phyloP scores from a whole-genome alignment of 139 green algal species.

The Micractinium sp. region DNA sequence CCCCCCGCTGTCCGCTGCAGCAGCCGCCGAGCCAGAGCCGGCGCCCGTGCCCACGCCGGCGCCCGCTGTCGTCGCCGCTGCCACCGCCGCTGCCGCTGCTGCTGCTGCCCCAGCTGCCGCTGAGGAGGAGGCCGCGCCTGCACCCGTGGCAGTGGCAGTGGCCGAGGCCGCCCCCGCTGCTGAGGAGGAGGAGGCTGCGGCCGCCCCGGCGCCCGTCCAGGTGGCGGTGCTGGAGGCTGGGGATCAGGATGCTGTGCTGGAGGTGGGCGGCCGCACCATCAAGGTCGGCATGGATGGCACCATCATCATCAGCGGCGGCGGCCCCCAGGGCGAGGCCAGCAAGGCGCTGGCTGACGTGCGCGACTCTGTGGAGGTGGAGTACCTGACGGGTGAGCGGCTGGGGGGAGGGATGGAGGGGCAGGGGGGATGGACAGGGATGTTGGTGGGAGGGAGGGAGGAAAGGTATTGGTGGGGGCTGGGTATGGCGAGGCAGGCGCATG shows the following conservation, averaged over 20 bases:
- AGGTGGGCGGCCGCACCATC: constrained; percentile 7
- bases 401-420: neutral
- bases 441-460: neutral
- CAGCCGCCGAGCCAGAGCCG: neutral
- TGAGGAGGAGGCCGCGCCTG: neutral
- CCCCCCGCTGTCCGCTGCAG: neutral
- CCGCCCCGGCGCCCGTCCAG: neutral
- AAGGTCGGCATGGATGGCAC: neutral
- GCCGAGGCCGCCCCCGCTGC: neutral
- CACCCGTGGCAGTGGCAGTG: neutral
- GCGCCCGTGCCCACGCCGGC: neutral
- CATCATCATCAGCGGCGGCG: constrained; percentile 26
- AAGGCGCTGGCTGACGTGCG: neutral
- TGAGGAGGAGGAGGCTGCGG: neutral
- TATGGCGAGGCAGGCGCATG: too few species aligned
- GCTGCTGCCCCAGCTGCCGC: neutral
- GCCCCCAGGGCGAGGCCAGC: too few species aligned
- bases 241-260: neutral
- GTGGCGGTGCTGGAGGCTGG: neutral
- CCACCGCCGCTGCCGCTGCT: neutral
- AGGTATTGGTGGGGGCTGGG: too few species aligned
- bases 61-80: neutral
- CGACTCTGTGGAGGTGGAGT: constrained; percentile 13
- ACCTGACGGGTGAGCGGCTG: constrained; percentile 15
- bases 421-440: neutral